Evolutionary conservation across 106 monocot genomes (phyloP).

Genomic region (Allium sativum): DNA sequence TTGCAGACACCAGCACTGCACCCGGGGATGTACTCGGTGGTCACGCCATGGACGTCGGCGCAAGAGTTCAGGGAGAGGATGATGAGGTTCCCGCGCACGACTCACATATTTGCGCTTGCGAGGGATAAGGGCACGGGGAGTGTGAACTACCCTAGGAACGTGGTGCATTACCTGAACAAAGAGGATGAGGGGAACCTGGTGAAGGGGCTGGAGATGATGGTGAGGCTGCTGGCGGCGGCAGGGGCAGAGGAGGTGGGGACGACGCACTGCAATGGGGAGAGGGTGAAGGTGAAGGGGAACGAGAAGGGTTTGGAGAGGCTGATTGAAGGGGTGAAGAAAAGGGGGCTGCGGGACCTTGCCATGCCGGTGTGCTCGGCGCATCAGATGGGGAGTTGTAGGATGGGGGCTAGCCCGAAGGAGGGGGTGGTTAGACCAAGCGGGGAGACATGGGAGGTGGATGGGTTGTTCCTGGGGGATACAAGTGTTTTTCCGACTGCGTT

Average conservation of each 20-base stretch:
- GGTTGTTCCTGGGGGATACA: slow-evolving; percentile 62
- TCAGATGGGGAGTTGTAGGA: slow-evolving; percentile 86
- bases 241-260: slow-evolving; percentile 79
- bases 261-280: slow-evolving; percentile 40
- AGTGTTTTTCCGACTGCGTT: slow-evolving; percentile 62
- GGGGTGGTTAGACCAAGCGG: slow-evolving; percentile 48
- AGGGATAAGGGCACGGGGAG: slow-evolving; percentile 55
- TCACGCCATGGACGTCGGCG: slow-evolving; percentile 61
- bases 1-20: slow-evolving; percentile 54
- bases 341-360: slow-evolving; percentile 10
- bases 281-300: slow-evolving; percentile 14
- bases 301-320: slow-evolving; percentile 43
- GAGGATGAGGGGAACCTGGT: slow-evolving; percentile 49
- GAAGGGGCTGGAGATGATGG: slow-evolving; percentile 24
- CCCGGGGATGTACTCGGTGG: slow-evolving; percentile 22
- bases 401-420: slow-evolving; percentile 38
- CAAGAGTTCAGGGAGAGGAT: slow-evolving; percentile 48
- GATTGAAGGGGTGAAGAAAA: slow-evolving; percentile 17
- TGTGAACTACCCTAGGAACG: slow-evolving; percentile 17
- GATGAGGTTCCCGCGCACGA: slow-evolving; percentile 41
- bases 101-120: slow-evolving; percentile 43
- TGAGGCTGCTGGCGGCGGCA: slow-evolving; percentile 55
- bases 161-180: slow-evolving; percentile 24
- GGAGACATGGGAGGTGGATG: slow-evolving; percentile 79
- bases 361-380: slow-evolving; percentile 48